Evolutionary conservation across 257 asterid species (phyloP), one percentile per base, ranked within the genome.

Genomic region (Nicotiana otophora): DNA sequence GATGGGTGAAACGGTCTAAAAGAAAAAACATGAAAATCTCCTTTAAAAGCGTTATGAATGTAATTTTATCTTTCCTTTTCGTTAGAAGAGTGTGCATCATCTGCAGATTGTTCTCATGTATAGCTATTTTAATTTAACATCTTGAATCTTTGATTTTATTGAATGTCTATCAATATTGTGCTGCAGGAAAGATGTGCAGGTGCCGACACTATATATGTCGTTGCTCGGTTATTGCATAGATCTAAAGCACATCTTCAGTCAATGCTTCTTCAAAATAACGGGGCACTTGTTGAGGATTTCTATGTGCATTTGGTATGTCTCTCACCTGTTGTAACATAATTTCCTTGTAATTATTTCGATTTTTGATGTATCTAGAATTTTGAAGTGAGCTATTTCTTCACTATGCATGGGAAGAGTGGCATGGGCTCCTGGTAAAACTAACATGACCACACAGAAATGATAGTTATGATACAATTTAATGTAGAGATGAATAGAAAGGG

Each of bases 101-200:
- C 46, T 75, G 42, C 80, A 51, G 46, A 66, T 66, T 30, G 26
- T 72, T 63, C 20, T 83, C 20, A 42, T 66, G 61, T 28, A 36
- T 61, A 78, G 80, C 55, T 36, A 7, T 84, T 81, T 75, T 81
- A 80, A 82, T 68, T 51, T 20, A 67, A 69, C 48, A 28, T 54
- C 60, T 77, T 78, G 5, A 75, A 70, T 67, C 68, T 63, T 80
- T 58, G 76, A 81, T 82, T 86, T 42, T 77, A 81, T 46, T 85
- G 85, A 62, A 57, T 82, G 31, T 82, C 34, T 80, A 60, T 84
- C 75, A 78, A 86, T 34, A 64, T 87, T 83, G 63, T 90, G 89
- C 87, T 91, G 96, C 99, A 96, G 99, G 99, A 94, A 91, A 92
- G 99, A 88, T 96, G 99, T 91, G 93, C 97, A 55, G 99, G 92